phyloP scores from a whole-genome alignment of 768 basidiomycete genomes.

The Tulasnella sp. region DNA sequence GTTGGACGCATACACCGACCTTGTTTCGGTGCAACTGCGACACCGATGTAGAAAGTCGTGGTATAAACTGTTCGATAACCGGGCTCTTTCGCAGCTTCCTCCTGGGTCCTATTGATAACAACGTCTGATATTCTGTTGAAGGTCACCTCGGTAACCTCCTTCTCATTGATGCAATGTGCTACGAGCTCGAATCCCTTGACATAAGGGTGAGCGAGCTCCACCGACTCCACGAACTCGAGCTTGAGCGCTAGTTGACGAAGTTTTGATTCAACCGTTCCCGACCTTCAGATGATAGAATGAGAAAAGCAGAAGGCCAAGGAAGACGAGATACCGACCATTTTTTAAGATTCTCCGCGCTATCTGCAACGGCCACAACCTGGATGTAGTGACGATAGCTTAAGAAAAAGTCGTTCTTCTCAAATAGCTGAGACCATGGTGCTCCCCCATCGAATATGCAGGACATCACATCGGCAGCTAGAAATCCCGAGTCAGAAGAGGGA shows the following conservation, averaged over 20 bases:
- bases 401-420: constrained; percentile 94
- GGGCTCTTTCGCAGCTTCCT: constrained; percentile 72
- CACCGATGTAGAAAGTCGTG: constrained; percentile 95
- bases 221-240: constrained; percentile 89
- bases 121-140: constrained; percentile 79
- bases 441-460: constrained; percentile 83
- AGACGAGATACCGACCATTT: constrained; percentile 65
- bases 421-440: constrained; percentile 86
- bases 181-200: constrained; percentile 89
- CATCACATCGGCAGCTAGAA: constrained; percentile 83
- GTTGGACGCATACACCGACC: constrained; percentile 49
- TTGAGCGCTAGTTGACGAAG: constrained; percentile 96
- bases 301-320: not conserved
- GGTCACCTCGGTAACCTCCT: constrained; percentile 82
- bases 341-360: constrained; percentile 73
- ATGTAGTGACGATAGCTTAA: constrained; percentile 94
- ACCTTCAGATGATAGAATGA: constrained; percentile 41
- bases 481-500: not conserved
- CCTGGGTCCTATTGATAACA: constrained; percentile 65
- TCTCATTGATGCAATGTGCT: constrained; percentile 75
- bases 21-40: constrained; percentile 86
- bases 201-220: constrained; percentile 91
- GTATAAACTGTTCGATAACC: constrained; percentile 78
- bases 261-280: constrained; percentile 98
- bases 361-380: constrained; percentile 90